Percentiles rank a stretch among this genome's conserved stretches.
These are phyloP conservation scores for Simplicillium aogashimaense DNA, from an alignment of 2,329 filamentous ascomycete genomes.

Conservation along the genomic window DNA sequence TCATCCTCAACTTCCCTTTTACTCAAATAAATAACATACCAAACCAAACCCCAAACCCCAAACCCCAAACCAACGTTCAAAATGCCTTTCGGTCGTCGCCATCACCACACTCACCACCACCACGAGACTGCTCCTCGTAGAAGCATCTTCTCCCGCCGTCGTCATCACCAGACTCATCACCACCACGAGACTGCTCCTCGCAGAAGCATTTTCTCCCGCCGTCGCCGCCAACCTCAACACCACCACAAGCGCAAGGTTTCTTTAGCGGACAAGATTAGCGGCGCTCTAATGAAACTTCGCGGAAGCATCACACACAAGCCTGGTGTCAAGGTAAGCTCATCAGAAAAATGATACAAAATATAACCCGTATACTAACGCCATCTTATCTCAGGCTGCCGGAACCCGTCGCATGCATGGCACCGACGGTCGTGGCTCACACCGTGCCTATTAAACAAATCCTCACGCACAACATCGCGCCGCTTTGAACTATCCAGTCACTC, in stretches of 20 bases:
- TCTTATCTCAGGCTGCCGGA: conserved; percentile 49
- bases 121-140: conserved; percentile 28
- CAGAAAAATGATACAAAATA: background rate
- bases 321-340: conserved; percentile 52
- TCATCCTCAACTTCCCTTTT: conserved; percentile 1
- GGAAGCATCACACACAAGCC: conserved; percentile 59
- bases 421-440: conserved; percentile 52
- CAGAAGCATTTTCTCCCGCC: conserved; percentile 27
- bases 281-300: conserved; percentile 64
- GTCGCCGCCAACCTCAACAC: conserved; percentile 31
- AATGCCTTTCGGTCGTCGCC: conserved; percentile 20
- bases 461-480: no score
- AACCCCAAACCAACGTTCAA: no score
- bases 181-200: conserved; percentile 28
- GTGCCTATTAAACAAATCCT: conserved; percentile 9
- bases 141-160: conserved; percentile 27
- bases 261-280: conserved; percentile 69
- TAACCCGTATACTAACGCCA: conserved; percentile 6
- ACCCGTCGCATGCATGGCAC: conserved; percentile 66
- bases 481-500: no score
- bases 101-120: conserved; percentile 15
- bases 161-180: conserved; percentile 23
- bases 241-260: conserved; percentile 59
- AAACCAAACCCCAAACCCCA: conserved; percentile 3
- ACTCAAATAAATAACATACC: conserved; percentile 4